Base-by-base conservation (phyloP, 768 basidiomycete species). In the Suillus clintonianus region DNA sequence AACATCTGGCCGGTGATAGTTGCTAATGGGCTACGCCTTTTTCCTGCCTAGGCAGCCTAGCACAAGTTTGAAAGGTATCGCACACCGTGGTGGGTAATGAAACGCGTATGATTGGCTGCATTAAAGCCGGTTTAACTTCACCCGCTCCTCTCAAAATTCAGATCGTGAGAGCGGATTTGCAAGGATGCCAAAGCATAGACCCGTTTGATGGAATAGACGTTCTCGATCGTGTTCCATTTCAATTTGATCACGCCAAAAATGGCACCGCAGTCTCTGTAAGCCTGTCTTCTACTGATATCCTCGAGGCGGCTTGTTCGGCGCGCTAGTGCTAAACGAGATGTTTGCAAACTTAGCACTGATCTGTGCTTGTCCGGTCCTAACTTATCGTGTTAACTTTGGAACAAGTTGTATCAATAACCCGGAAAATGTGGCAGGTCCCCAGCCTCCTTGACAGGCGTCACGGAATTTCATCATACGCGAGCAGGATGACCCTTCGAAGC, bases 71-170 rank as follows among this genome's bases (percentile, higher is more conserved):
- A 57, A 11, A 34, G n/a, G n/a, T 22, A 47, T 15, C 34, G 39
- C 11, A 13, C 55, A 24, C 17, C 53, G 15, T 14, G 30, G 67
- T 67, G 62, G 70, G 66, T 66, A 64, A 68, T 50, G 24, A 27
- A 51, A 53, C 14, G 27, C 17, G 34, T 41, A 37, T 65, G 59
- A 62, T 70, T 68, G 30, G 61, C 3, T 65, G 24, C 55, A 62
- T 59, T 63, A 59, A 51, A 39, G 34, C 37, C 27, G 32, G n/a
- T 24, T 9, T 36, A 22, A 24, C 47, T n/a, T 14, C 36, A 37
- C 14, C 14, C 37, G 0, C 5, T 39, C 2, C 24, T 41, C 6
- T 7, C 3, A 37, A 39, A 39, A 24, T 51, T 30, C 15, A 39
- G 22, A 27, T 30, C 27, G 37, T 57, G 37, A 57, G 17, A 41